Evolutionary conservation across 148 eudicot genomes (phyloP), one percentile per base, ranked within the genome.

Genomic region (Chenopodium berlandieri): DNA sequence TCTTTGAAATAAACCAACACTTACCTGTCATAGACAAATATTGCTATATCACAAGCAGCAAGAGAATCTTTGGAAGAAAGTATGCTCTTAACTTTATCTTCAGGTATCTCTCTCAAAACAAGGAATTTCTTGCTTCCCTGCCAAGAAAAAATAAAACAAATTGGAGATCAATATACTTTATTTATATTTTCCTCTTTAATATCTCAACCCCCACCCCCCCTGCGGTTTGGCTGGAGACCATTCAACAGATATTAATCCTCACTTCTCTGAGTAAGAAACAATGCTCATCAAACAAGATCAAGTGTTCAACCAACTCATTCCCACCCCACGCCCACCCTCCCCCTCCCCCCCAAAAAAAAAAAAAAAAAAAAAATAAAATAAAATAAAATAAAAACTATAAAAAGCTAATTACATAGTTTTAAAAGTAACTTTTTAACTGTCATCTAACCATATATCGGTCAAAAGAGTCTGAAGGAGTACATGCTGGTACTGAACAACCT

Each of bases 21-120:
- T 62, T 84, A 92, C 99, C 98, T 94, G 87, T 96, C 97, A 89
- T 94, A 92, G 22, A 96, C 91, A 89, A 96, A 96, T 68, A 96
- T 84, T 70, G 98, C 98, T 52, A 92, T 84, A 75, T 96, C 98
- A 77, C 99, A 96, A 22, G 90, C 86, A 75, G 97, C 98, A 77
- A 94, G 85, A 58, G 93, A 89, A 77, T 94, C 97, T 85, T 86
- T 94, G 32, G 70, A 79, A 10, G 88, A 84, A 64, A 96, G 86
- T 74, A 96, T 83, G 54, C 77, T 90, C 64, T 88, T 82, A 72
- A 94, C 91, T 70, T 78, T 85, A 66, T 91, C 93, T 84, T 92
- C 98, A 27, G 97, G 94, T 75, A 94, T 92, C 89, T 96, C 98
- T 65, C 93, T 91, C 85, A 96, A 79, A 47, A 96, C 82, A 81